phyloP scores from a whole-genome alignment of 2,329 filamentous ascomycete species.

The Geosmithia putterillii region DNA sequence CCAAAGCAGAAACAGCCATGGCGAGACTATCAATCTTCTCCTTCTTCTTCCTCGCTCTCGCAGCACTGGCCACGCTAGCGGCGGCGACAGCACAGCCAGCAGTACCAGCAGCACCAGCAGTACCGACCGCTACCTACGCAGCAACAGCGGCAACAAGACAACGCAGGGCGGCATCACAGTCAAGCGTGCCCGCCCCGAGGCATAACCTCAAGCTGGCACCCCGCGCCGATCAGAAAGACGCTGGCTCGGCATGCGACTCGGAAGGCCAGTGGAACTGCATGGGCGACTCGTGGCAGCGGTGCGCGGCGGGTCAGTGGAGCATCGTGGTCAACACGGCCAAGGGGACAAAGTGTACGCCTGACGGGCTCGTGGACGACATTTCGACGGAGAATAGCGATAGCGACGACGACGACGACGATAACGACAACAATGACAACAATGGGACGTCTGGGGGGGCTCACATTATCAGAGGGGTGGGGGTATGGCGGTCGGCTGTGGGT shows the following conservation, averaged over 20 bases:
- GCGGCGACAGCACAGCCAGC: too few species aligned
- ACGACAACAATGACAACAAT: constrained; percentile 5
- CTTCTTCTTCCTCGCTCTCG: neutral
- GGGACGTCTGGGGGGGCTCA: neutral
- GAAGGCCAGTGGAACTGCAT: constrained; percentile 47
- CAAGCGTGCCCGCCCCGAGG: neutral
- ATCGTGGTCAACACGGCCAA: constrained; percentile 25
- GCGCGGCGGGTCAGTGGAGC: constrained; percentile 34
- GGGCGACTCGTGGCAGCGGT: constrained; percentile 34
- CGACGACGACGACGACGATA: constrained; percentile 6
- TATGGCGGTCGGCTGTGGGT: too few species aligned
- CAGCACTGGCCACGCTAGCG: neutral
- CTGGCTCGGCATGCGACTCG: constrained; percentile 22
- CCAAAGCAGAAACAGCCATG: neutral
- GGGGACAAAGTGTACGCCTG: constrained; percentile 32
- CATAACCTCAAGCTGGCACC: too few species aligned
- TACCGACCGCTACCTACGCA: too few species aligned
- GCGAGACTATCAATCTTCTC: neutral
- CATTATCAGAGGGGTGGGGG: neutral
- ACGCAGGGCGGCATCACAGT: neutral
- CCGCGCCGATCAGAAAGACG: constrained; percentile 9
- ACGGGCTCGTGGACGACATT: constrained; percentile 27
- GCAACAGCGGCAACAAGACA: too few species aligned
- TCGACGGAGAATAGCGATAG: constrained; percentile 17
- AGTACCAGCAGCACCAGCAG: neutral